Conservation (phyloP, 805 yeast species). For the Helenozyma rhizophorensis region DNA sequence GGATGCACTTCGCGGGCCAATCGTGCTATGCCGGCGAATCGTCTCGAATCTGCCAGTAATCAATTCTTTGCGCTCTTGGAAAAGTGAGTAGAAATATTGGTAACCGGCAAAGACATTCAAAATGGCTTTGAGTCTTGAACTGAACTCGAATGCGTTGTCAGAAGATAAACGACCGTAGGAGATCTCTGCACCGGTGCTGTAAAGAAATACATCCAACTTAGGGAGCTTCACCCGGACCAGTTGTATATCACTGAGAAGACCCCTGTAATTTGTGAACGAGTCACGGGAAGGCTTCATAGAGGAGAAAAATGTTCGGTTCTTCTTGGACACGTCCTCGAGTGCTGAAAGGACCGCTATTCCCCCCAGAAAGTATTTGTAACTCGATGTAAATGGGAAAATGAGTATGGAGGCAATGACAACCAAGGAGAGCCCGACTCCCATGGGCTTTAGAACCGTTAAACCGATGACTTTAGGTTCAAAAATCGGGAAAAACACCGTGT, state of each 20-base stretch:
- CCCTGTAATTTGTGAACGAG: slow-evolving; percentile 20
- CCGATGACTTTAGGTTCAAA: slow-evolving; percentile 22
- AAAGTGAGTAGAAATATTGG: slow-evolving; percentile 23
- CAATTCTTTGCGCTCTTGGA: slow-evolving; percentile 24
- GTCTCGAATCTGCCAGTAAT: slow-evolving; percentile 13
- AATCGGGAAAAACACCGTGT: slow-evolving; percentile 22
- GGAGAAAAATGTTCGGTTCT: slow-evolving; percentile 20
- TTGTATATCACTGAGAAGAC: slow-evolving; percentile 16
- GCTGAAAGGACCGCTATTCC: slow-evolving; percentile 11
- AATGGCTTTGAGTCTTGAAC: slow-evolving; percentile 21
- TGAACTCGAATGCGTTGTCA: slow-evolving; percentile 23
- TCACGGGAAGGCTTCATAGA: slow-evolving; percentile 25
- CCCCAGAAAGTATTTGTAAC: slow-evolving; percentile 17
- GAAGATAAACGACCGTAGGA: slow-evolving; percentile 25
- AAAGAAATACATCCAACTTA: slow-evolving; percentile 18
- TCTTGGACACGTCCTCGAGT: slow-evolving; percentile 12
- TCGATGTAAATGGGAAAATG: slow-evolving; percentile 28
- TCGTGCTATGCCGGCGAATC: slow-evolving; percentile 8
- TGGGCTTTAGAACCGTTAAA: slow-evolving; percentile 19
- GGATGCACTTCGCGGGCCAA: not conserved
- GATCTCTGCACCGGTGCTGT: slow-evolving; percentile 18
- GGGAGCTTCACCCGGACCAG: slow-evolving; percentile 15
- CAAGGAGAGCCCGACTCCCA: slow-evolving; percentile 21
- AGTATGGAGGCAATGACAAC: slow-evolving; percentile 16
- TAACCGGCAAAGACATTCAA: slow-evolving; percentile 21